Evolutionary conservation across 257 asterid species (phyloP).

Genomic region (Cruciata laevipes): DNA sequence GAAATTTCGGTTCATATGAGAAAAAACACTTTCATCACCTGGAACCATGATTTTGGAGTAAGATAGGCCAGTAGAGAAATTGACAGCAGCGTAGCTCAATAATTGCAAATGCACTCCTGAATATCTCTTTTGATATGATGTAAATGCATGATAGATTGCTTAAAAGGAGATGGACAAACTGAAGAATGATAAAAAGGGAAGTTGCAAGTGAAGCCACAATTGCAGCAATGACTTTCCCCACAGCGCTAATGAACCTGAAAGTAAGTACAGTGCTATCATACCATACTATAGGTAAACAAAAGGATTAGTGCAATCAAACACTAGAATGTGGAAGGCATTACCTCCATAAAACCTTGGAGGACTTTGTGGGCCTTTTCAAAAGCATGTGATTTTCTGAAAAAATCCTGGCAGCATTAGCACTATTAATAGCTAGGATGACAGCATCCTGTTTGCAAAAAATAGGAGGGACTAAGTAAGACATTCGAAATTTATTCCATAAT

Average conservation of each 20-base stretch:
- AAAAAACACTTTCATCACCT: constrained; percentile 36
- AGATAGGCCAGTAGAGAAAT: constrained; percentile 79
- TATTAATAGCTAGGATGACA: constrained; percentile 67
- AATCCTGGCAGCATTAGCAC: constrained; percentile 58
- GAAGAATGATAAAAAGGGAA: constrained; percentile 50
- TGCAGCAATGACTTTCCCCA: constrained; percentile 53
- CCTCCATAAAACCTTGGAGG: constrained; percentile 35
- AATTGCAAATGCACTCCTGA: constrained; percentile 51
- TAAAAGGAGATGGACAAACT: constrained; percentile 37
- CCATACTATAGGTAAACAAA: not conserved
- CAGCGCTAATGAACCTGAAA: constrained; percentile 51
- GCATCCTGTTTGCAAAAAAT: constrained; percentile 44
- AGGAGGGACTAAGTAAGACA: not conserved
- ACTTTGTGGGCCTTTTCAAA: constrained; percentile 25
- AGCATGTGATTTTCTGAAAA: constrained; percentile 33
- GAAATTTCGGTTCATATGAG: not conserved
- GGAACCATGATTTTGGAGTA: constrained; percentile 55
- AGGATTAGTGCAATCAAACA: constrained; percentile 10
- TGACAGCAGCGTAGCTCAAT: constrained; percentile 64
- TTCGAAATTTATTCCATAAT: constrained; percentile 7
- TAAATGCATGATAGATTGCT: constrained; percentile 37
- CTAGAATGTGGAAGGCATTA: constrained; percentile 26
- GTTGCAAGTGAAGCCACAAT: constrained; percentile 66
- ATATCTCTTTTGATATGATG: constrained; percentile 31
- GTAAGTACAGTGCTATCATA: constrained; percentile 25